Conservation (phyloP, 2,329 filamentous ascomycete genomes). For the Fusarium illudens region DNA sequence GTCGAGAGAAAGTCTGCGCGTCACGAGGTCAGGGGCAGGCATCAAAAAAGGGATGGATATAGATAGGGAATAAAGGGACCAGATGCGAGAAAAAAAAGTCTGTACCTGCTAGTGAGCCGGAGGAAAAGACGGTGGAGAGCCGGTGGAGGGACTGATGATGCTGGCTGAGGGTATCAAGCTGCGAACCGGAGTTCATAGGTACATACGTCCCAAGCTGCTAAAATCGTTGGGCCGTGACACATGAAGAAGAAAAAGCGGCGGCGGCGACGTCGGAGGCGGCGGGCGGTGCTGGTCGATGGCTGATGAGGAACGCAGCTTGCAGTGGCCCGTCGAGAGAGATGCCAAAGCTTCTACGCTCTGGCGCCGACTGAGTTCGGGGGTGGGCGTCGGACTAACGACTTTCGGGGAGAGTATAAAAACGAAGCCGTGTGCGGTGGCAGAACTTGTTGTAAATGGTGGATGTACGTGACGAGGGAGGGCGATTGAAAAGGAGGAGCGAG, state of each 20-base stretch:
- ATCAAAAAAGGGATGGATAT: constrained; percentile 19
- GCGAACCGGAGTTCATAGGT: constrained; percentile 22
- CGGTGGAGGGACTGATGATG: constrained; percentile 33
- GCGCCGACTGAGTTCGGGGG: constrained; percentile 23
- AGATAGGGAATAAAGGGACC: constrained; percentile 25
- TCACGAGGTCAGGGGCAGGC: constrained; percentile 30
- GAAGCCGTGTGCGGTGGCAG: constrained; percentile 10
- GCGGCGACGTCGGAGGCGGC: constrained; percentile 24
- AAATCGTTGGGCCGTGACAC: constrained; percentile 29
- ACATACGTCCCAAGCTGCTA: constrained; percentile 16
- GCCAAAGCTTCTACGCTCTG: constrained; percentile 14
- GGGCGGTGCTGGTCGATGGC: constrained; percentile 8
- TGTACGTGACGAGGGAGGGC: constrained; percentile 18
- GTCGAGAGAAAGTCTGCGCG: constrained; percentile 33
- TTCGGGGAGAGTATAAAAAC: constrained; percentile 3
- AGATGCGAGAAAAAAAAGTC: constrained; percentile 17
- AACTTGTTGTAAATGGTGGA: constrained; percentile 5
- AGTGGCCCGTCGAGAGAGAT: constrained; percentile 2
- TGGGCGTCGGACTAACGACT: constrained; percentile 3
- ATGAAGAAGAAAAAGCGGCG: constrained; percentile 30
- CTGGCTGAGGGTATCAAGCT: constrained; percentile 34
- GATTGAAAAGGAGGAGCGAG: constrained; percentile 26
- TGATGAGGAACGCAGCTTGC: constrained; percentile 18
- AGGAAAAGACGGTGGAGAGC: constrained; percentile 41
- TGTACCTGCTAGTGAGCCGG: constrained; percentile 36